Base-by-base conservation (phyloP, 179 eudicot genomes). In the Patellifolia procumbens region DNA sequence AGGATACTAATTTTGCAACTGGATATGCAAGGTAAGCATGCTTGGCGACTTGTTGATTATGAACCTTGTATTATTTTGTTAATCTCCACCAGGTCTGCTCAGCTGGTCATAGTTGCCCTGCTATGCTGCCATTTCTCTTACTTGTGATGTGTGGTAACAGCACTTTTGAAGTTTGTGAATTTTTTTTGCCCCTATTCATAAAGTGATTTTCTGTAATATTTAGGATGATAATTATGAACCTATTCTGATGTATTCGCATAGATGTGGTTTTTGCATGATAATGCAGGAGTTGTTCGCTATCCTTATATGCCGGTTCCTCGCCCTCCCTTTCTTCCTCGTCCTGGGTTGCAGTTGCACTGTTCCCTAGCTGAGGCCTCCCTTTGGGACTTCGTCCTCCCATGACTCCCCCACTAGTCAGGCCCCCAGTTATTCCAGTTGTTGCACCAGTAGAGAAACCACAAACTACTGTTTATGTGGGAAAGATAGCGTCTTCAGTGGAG, bases 381-480 rank as follows among this genome's bases (percentile, higher is more conserved):
- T 91, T 67, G 20, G 89, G 85, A 11, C 68, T 91, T 64, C 97
- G 97, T 76, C 89, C 90, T 65, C 93, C 93, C 43, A 70, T 91
- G 32, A 72, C 83, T 65, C 87, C 91, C 42, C 87, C 89, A 60
- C 64, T 86, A 73, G 81, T 87, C 58, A 88, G 97, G 79, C 95
- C 97, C 32, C 80, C 83, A 65, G 74, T 77, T 51, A 43, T 77
- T 79, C 91, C 91, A 68, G 80, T 84, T 79, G 84, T 84, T 68
- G 32, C 85, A 52, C 87, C 93, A 76, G 77, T 81, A 45, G 98
- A 93, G 82, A 89, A 90, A 80, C 98, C 97, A 13, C 94, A 88
- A 77, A 93, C 96, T 37, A 96, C 94, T 12, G 94, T 91, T 53
- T 96, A 91, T 86, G 96, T 96, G 68, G 97, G 99, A 63, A 93